These are phyloP conservation scores for Aspergillus persii DNA, from an alignment of 2,329 filamentous ascomycete genomes.

Conservation along the genomic window DNA sequence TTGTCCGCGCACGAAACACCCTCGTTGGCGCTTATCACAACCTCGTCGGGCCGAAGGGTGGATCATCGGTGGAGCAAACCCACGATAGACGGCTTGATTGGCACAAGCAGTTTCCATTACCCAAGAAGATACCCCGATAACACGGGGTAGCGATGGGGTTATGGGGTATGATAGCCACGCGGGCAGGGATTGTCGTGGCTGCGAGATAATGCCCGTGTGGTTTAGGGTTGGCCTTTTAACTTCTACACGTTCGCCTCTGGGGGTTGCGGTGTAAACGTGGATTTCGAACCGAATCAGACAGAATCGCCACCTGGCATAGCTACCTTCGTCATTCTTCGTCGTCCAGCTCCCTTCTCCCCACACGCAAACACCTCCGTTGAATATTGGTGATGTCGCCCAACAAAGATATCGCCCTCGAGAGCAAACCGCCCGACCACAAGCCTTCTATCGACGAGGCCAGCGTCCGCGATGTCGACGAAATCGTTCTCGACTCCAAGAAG, in stretches of 20 bases:
- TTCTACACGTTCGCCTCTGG: not conserved
- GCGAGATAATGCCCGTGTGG: not conserved
- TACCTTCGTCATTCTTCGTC: too few relatives aligned
- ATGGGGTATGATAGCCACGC: not conserved
- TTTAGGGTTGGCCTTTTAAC: not conserved
- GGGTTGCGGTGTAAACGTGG: too few relatives aligned
- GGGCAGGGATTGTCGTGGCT: not conserved
- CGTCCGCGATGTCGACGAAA: conserved; percentile 20
- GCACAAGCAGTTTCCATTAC: conserved; percentile 8
- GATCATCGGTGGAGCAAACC: not conserved
- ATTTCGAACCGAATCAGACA: too few relatives aligned
- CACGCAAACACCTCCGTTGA: too few relatives aligned
- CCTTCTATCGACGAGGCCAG: conserved; percentile 12
- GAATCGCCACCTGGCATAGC: too few relatives aligned
- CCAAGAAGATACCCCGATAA: not conserved
- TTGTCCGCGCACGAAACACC: not conserved
- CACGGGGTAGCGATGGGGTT: not conserved
- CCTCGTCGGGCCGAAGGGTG: conserved; percentile 5
- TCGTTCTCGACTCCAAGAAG: conserved; percentile 43
- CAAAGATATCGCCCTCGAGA: conserved; percentile 2
- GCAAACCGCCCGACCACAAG: conserved; percentile 13
- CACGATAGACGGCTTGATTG: not conserved
- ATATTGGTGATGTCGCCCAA: not conserved
- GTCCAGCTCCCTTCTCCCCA: too few relatives aligned
- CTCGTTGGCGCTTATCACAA: conserved; percentile 11